A percentile compares a stretch with the other conserved stretches of the same genome.
Evolutionary conservation across 495 filamentous ascomycete genomes (phyloP).

Genomic region (Aspergillus steynii): DNA sequence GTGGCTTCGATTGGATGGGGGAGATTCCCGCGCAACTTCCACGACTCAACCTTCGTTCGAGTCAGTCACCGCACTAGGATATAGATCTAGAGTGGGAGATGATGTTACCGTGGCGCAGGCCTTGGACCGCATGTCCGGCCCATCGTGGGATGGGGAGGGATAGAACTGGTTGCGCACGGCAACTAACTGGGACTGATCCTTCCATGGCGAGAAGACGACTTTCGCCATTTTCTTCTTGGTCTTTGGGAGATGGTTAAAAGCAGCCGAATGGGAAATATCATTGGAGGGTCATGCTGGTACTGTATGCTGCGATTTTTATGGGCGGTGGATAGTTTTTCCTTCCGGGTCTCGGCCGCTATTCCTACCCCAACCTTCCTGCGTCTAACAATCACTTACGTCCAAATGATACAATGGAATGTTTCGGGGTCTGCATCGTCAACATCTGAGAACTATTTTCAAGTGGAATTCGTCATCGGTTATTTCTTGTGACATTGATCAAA

Average conservation of each 20-base stretch:
- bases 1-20: constrained; percentile 83
- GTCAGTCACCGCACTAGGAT: neutral
- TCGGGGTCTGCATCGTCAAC: neutral
- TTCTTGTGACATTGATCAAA: constrained; percentile 2
- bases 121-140: constrained; percentile 39
- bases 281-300: constrained; percentile 3
- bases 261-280: neutral
- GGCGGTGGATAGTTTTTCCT: constrained; percentile 23
- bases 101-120: constrained; percentile 49
- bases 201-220: constrained; percentile 81
- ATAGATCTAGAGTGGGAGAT: constrained; percentile 11
- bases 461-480: constrained; percentile 2
- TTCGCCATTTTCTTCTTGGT: constrained; percentile 57
- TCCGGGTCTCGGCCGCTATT: constrained; percentile 5
- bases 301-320: constrained; percentile 22
- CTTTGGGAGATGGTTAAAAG: neutral
- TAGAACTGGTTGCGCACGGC: constrained; percentile 68
- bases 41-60: constrained; percentile 46
- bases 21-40: constrained; percentile 69
- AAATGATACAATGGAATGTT: neutral
- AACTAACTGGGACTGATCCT: constrained; percentile 63
- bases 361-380: neutral
- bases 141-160: constrained; percentile 39
- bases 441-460: neutral
- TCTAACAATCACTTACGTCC: neutral